Base-by-base conservation (phyloP, 1,284 basidiomycete genomes). In the Paramarasmius palmivorus region DNA sequence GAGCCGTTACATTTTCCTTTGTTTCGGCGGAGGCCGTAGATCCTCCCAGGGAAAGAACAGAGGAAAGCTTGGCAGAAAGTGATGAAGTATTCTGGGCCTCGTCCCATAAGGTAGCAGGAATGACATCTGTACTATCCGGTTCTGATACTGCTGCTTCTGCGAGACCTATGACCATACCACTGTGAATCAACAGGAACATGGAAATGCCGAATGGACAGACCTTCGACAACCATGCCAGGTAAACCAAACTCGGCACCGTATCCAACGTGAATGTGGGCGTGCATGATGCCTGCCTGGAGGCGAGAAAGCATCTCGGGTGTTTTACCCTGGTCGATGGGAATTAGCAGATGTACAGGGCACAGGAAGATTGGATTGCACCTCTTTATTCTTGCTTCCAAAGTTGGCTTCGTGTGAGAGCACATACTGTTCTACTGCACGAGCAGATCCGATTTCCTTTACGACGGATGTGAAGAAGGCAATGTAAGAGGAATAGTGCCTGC, bases 241-340 rank as follows among this genome's bases (percentile, higher is more conserved):
- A 84, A 55, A 2, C 75, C 76, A 54, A 87, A 85, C 59, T 88
- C 85, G 9, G 74, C 62, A 0, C 81, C 85, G 61, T 81, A 79
- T 9, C 82, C 84, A 3, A 71, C 55, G 54, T 85, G 80, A 45
- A 88, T 86, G 45, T 86, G 64, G 0, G 83, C 83, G 53, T 87
- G 84, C 0, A 86, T 53, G 36, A 87, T 67, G 9, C 78, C 78
- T 8, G 77, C 75, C 38, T 83, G 54, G 53, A 82, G 70, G 8
- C 85, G 73, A 57, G 73, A 77, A 1, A 86, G 62, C 83, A 88
- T 84, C 58, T 77, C 67, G 0, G 80, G 78, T 32, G 29, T 32
- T 6, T 12, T 12, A 12, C 29, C 29, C 29, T 32, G 29, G 6
- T 32, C 29, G 12, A 32, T 32, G 7, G 29, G 12, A 6, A 6